Evolutionary conservation across 148 eudicot genomes (phyloP), one percentile per base, ranked within the genome.

Genomic region (Agrostemma githago): DNA sequence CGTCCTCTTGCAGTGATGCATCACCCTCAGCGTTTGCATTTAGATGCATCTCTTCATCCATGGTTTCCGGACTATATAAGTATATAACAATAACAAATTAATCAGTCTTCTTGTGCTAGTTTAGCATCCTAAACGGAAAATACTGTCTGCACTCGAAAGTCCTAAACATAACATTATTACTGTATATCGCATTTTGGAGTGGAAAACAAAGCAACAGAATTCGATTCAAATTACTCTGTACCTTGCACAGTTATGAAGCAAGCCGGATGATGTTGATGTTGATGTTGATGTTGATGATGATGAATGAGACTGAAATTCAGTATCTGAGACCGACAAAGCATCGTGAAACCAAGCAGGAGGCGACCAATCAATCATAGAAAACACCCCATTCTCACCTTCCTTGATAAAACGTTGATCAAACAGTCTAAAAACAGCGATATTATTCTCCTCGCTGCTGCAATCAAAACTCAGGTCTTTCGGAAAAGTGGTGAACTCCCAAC

Each of bases 1-100:
- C 8, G 48, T 46, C 39, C 17, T 21, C 59, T 69, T 46, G 72
- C 59, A 46, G 51, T 48, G 59, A 69, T 51, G 19, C 41, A 69
- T 3, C 59, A 5, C n/a, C 19, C 8, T 12, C 59, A 48, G 53
- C 51, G 51, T 48, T 69, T 8, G 58, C 41, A 48, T 69, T 14
- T 20, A 5, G 14, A 21, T 21, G 56, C 12, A 68, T 68, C 56
- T 20, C 41, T 46, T 10, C 38, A 51, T 69, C 72, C 38, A 20
- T 37, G 38, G 43, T 66, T 43, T 43, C 56, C 54, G 8, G 54
- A 19, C 34, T 26, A 26, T 26, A 26, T 26, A 26, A 19, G 1
- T 26, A 26, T 26, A 26, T 26, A 26, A 26, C 34, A 26, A 26
- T 26, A 26, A 26, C 34, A 26, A 26, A 26, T 26, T 26, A 26